These are phyloP conservation scores for Thermothelomyces thermophilus DNA, from an alignment of 2,329 filamentous ascomycete species.

Conservation along the genomic window DNA sequence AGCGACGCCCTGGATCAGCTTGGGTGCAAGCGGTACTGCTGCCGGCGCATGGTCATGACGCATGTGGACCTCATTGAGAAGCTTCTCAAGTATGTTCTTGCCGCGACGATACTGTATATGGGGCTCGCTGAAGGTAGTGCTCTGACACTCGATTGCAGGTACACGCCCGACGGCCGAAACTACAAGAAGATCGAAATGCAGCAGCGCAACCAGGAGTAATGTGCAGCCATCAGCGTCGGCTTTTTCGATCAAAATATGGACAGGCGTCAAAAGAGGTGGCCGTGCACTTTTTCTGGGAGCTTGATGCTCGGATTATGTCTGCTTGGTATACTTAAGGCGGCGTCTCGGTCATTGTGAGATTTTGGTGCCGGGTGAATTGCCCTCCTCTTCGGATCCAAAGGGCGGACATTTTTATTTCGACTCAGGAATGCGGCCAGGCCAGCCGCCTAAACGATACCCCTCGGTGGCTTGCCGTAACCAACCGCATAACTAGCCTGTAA, in stretches of 20 bases:
- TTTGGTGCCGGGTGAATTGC: not conserved
- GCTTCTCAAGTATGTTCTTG: slow-evolving; percentile 68
- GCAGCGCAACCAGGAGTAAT: slow-evolving; percentile 6
- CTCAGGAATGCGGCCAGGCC: not conserved
- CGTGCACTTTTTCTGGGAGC: slow-evolving; percentile 4
- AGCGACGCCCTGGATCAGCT: slow-evolving; percentile 96
- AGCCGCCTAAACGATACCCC: not conserved
- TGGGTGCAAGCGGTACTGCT: slow-evolving; percentile 93
- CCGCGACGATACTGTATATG: not conserved
- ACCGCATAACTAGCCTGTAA: not conserved
- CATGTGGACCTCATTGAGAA: slow-evolving; percentile 99
- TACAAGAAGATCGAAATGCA: slow-evolving; percentile 50
- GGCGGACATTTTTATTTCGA: too few relatives aligned
- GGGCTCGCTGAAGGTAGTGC: not conserved
- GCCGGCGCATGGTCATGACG: slow-evolving; percentile 98
- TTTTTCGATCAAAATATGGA: slow-evolving; percentile 6
- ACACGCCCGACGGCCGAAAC: slow-evolving; percentile 57
- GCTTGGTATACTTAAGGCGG: slow-evolving; percentile 4
- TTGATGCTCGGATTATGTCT: not conserved
- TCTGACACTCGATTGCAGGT: slow-evolving; percentile 34
- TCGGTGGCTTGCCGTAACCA: not conserved
- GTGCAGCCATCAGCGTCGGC: not conserved
- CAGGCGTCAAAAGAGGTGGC: slow-evolving; percentile 10
- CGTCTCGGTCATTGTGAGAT: slow-evolving; percentile 17
- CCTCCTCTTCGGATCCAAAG: not conserved